Evolutionary conservation across 768 basidiomycete species (phyloP).

Genomic region (Cubamyces lactineus): DNA sequence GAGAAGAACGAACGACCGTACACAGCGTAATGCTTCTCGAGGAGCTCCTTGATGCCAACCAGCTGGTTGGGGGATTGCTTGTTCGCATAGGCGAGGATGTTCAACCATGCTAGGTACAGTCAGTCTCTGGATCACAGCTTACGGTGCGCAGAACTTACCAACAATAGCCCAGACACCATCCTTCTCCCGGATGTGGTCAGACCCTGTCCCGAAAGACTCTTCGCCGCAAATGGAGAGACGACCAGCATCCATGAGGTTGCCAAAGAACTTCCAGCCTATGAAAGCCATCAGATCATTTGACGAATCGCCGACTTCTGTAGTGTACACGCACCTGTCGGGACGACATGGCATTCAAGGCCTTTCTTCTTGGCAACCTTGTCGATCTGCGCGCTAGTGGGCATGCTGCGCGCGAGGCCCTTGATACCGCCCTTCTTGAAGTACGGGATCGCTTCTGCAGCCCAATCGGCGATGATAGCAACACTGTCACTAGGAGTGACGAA

Average conservation of each 20-base stretch:
- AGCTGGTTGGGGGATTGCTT: constrained; percentile 71
- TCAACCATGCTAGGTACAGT: constrained; percentile 80
- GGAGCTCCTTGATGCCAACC: constrained; percentile 89
- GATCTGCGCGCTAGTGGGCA: constrained; percentile 98
- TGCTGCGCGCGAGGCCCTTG: constrained; percentile 94
- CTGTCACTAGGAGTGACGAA: constrained; percentile 98
- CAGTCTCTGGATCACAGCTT: not conserved
- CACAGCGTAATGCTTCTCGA: constrained; percentile 82
- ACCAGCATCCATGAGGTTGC: constrained; percentile 99
- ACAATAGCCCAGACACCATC: constrained; percentile 98
- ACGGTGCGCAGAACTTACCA: constrained; percentile 54
- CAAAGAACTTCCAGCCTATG: constrained; percentile 99
- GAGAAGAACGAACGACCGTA: constrained; percentile 99
- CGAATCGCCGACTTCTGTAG: not conserved
- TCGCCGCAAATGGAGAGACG: constrained; percentile 98
- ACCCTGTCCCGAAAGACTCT: constrained; percentile 99
- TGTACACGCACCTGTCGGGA: constrained; percentile 78
- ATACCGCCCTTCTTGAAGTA: constrained; percentile 91
- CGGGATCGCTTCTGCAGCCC: constrained; percentile 83
- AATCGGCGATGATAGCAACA: constrained; percentile 98
- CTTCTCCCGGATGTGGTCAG: constrained; percentile 99
- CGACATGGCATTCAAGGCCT: constrained; percentile 91
- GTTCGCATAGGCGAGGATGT: constrained; percentile 93
- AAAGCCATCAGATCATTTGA: constrained; percentile 4
- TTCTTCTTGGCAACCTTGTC: constrained; percentile 95